Base-by-base conservation (phyloP, 805 yeast species). In the Zygosaccharomyces lentus region DNA sequence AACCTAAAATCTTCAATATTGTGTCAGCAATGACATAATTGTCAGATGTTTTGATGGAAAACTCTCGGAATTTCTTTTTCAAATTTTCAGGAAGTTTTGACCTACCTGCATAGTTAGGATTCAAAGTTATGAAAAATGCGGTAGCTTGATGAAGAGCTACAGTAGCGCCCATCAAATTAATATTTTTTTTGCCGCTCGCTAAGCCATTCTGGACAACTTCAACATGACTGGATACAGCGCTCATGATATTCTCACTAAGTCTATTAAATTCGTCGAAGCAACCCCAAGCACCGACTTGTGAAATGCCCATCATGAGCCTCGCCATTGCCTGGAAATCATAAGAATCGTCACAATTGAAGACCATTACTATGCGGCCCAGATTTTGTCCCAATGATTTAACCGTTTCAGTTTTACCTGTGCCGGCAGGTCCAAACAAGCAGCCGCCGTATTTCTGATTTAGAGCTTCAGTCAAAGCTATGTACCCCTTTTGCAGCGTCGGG, bases 231-330 rank as follows among this genome's bases (percentile, higher is more conserved):
- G 97, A 83, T 0, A 88, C 84, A 0, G 96, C 90, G 65, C 96
- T 87, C 39, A 91, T 68, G 48, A 82, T 83, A 10, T 73, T 74
- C 47, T 76, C 77, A 32, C 80, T 82, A 25, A 91, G 72, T 50
- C 98, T 72, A 58, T 91, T 91, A 58, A 91, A 90, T 62, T 91
- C 98, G 63, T 91, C 98, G 67, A 91, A 91, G 64, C 98, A 91
- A 4, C 90, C 95, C 96, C 96, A 91, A 0, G 89, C 83, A 0
- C 96, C 96, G 6, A 88, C 78, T 49, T 81, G 81, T 49, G 90
- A 82, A 8, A 89, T 70, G 38, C 98, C 98, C 17, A 78, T 58
- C 26, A 91, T 68, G 19, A 91, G 78, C 37, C 97, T 69, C 9
- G 87, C 80, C 64, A 91, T 83, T 0, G 95, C 77, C 46, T 77